Percentiles rank a stretch among this genome's conserved stretches.
These are phyloP conservation scores for Lactarius trivialis DNA, from an alignment of 768 basidiomycete species.

Conservation along the genomic window DNA sequence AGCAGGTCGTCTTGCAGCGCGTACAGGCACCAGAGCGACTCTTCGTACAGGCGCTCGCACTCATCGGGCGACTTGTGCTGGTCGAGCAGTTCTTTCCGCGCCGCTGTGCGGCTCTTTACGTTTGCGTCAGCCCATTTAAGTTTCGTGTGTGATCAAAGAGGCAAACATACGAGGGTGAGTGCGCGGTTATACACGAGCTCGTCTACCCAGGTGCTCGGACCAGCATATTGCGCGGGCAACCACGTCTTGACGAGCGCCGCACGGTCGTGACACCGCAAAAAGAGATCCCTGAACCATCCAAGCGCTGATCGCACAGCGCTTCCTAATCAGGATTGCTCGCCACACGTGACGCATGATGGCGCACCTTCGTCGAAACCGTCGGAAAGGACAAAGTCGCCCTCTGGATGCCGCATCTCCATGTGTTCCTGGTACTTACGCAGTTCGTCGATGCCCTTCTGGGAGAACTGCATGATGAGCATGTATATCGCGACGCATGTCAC, in stretches of 20 bases:
- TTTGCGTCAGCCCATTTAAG: neutral
- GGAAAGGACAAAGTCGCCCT: slow-evolving; percentile 68
- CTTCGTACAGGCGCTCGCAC: slow-evolving; percentile 92
- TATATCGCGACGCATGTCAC: slow-evolving; percentile 85
- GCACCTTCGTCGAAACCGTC: slow-evolving; percentile 76
- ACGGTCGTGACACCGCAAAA: slow-evolving; percentile 91
- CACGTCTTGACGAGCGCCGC: slow-evolving; percentile 84
- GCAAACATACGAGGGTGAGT: slow-evolving; percentile 63
- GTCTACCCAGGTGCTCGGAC: slow-evolving; percentile 79
- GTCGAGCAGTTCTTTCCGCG: slow-evolving; percentile 83
- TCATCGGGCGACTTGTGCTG: slow-evolving; percentile 68
- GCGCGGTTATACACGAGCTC: slow-evolving; percentile 92
- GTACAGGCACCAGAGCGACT: slow-evolving; percentile 89
- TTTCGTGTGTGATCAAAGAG: neutral
- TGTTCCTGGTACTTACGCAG: slow-evolving; percentile 75
- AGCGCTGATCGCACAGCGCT: slow-evolving; percentile 41
- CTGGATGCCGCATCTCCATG: slow-evolving; percentile 71
- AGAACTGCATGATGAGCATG: slow-evolving; percentile 87
- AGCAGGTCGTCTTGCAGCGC: slow-evolving; percentile 85
- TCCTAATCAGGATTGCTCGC: slow-evolving; percentile 19
- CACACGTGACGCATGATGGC: slow-evolving; percentile 22
- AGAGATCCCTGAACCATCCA: slow-evolving; percentile 89
- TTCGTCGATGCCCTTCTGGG: slow-evolving; percentile 86
- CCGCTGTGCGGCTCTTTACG: slow-evolving; percentile 81
- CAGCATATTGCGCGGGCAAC: slow-evolving; percentile 76